Conservation (phyloP, 192 early-diverging fungal species). For the Phycomyces nitens region DNA sequence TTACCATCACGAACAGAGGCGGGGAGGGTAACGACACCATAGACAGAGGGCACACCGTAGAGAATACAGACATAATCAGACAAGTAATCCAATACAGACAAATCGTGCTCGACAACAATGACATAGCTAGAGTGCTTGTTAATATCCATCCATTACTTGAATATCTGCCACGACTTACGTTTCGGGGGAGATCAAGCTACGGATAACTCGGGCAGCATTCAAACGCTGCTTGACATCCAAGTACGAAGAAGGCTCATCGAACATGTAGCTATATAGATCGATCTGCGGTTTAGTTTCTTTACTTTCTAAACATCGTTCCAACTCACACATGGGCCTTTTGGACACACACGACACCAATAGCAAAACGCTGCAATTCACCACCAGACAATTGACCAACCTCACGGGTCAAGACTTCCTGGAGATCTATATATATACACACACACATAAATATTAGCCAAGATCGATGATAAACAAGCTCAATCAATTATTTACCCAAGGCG, state of each 20-base stretch:
- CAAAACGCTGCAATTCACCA: constrained; percentile 97
- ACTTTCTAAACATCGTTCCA: too few species aligned
- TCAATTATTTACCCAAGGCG: constrained; percentile 47
- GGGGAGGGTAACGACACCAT: constrained; percentile 97
- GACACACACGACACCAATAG: constrained; percentile 82
- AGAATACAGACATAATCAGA: constrained; percentile 98
- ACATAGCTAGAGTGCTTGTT: constrained; percentile 77
- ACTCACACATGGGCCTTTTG: constrained; percentile 84
- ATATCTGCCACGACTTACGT: too few species aligned
- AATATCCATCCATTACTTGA: too few species aligned
- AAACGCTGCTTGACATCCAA: constrained; percentile 98
- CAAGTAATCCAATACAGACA: constrained; percentile 94
- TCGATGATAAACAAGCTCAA: too few species aligned
- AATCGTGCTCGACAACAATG: constrained; percentile 98
- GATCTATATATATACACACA: constrained; percentile 50
- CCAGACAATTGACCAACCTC: constrained; percentile 83
- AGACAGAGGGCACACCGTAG: constrained; percentile 95
- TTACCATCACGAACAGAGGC: constrained; percentile 92
- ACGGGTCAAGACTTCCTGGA: constrained; percentile 80
- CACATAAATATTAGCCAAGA: neutral
- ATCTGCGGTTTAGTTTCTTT: too few species aligned
- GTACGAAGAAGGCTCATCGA: constrained; percentile 97
- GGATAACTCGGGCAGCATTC: constrained; percentile 92
- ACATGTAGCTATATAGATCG: constrained; percentile 75
- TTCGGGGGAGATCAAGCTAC: constrained; percentile 65